A percentile compares a stretch with the other conserved stretches of the same genome.
Evolutionary conservation across 2,329 filamentous ascomycete genomes (phyloP).

Genomic region (Colletotrichum sidae): DNA sequence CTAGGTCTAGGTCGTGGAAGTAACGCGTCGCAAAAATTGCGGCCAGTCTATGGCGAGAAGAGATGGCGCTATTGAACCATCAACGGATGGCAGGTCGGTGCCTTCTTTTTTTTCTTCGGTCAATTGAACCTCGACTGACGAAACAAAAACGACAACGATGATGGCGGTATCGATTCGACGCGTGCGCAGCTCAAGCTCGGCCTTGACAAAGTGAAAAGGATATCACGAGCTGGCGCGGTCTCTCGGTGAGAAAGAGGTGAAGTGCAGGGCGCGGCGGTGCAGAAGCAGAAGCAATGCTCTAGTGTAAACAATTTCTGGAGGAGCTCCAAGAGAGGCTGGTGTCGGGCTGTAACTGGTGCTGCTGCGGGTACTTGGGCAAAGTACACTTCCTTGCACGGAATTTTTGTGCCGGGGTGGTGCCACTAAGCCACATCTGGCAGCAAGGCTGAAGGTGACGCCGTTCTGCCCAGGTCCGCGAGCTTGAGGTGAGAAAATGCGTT

Average conservation of each 20-base stretch:
- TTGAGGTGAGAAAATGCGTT: not conserved
- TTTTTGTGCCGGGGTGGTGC: conserved; percentile 46
- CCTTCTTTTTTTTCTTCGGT: not conserved
- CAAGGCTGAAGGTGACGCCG: conserved; percentile 46
- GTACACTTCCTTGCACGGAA: conserved; percentile 45
- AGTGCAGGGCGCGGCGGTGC: conserved; percentile 28
- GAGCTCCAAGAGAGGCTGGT: conserved; percentile 42
- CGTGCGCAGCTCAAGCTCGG: conserved; percentile 25
- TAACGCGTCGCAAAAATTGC: conserved; percentile 37
- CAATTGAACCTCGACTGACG: conserved; percentile 21
- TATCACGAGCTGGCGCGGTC: conserved; percentile 30
- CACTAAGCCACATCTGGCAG: conserved; percentile 49
- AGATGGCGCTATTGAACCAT: conserved; percentile 45
- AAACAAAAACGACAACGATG: not conserved
- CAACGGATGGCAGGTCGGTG: conserved; percentile 39
- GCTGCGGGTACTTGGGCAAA: conserved; percentile 39
- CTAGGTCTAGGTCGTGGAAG: conserved; percentile 11
- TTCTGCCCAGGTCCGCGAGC: not conserved
- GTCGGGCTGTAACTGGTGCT: too few relatives aligned
- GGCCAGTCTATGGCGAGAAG: conserved; percentile 37
- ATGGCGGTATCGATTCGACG: conserved; percentile 3
- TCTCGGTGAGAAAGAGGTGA: conserved; percentile 29
- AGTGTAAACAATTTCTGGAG: conserved; percentile 47
- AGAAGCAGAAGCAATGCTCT: too few relatives aligned
- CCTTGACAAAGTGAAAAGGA: conserved; percentile 9